A percentile compares a stretch with the other conserved stretches of the same genome.
phyloP scores from a whole-genome alignment of 495 filamentous ascomycete genomes.

The Penicillium canariense region DNA sequence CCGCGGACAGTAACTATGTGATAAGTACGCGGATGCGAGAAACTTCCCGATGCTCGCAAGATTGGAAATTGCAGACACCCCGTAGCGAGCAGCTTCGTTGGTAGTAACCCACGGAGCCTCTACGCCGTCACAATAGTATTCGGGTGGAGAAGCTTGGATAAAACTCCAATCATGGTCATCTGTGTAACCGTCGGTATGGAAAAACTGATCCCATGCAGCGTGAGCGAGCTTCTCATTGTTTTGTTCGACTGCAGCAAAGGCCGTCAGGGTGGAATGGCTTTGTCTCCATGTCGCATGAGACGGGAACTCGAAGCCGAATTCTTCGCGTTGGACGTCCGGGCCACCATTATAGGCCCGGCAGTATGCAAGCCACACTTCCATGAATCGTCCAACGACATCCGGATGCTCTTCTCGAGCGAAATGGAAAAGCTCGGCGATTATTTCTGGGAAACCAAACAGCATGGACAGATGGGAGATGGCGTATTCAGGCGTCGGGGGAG shows the following conservation, averaged over 20 bases:
- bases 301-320: conserved; percentile 25
- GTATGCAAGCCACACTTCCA: conserved; percentile 20
- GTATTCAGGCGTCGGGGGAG: conserved; percentile 20
- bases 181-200: conserved; percentile 18
- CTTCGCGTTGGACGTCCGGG: conserved; percentile 9
- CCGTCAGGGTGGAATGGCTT: conserved; percentile 21
- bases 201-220: conserved; percentile 18
- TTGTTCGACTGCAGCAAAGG: conserved; percentile 16
- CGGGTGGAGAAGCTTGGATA: conserved; percentile 6
- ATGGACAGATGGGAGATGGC: conserved; percentile 27
- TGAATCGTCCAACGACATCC: not conserved
- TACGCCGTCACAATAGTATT: conserved; percentile 8
- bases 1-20: too few relatives aligned
- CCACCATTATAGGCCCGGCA: conserved; percentile 26
- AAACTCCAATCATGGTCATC: conserved; percentile 13
- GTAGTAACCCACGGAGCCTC: conserved; percentile 23
- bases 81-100: conserved; percentile 24
- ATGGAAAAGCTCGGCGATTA: conserved; percentile 18
- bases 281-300: conserved; percentile 20
- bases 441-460: conserved; percentile 24
- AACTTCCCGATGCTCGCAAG: conserved; percentile 18
- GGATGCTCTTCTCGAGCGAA: conserved; percentile 11
- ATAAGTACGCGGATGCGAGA: too few relatives aligned
- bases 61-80: conserved; percentile 24
- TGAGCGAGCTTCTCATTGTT: conserved; percentile 3